Conservation (phyloP, 2,329 filamentous ascomycete genomes). For the Microdochium paspali region DNA sequence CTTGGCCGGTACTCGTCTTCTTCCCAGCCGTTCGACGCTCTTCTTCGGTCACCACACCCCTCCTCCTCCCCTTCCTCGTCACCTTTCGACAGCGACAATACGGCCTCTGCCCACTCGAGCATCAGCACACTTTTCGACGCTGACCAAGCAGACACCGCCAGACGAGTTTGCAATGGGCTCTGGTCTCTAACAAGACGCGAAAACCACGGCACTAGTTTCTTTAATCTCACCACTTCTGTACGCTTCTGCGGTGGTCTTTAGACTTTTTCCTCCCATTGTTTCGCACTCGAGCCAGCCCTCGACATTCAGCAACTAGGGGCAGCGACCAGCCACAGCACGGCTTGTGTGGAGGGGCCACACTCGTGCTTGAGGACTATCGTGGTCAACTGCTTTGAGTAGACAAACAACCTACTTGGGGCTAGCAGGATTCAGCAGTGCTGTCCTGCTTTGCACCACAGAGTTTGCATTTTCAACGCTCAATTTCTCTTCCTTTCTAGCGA, state of each 20-base stretch:
- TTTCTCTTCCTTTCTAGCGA: conserved; percentile 14
- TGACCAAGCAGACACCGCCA: neutral
- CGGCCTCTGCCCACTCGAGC: neutral
- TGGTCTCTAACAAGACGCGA: neutral
- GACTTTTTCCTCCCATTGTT: neutral
- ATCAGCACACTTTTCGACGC: neutral
- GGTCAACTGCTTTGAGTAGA: neutral
- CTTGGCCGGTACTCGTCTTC: neutral
- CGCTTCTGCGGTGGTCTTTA: neutral
- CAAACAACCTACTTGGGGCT: neutral
- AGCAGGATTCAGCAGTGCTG: conserved; percentile 43
- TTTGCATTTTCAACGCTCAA: conserved; percentile 12
- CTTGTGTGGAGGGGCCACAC: neutral
- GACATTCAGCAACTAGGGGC: neutral
- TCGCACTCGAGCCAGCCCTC: neutral
- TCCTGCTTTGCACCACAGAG: conserved; percentile 21
- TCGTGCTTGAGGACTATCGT: neutral
- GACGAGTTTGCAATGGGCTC: neutral
- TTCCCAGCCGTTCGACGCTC: no score
- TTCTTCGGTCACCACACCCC: neutral
- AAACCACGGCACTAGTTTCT: neutral
- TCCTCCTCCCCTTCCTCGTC: neutral
- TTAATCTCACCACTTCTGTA: neutral
- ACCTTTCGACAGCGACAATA: neutral
- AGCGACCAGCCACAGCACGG: neutral